phyloP scores from a whole-genome alignment of 192 early-diverging fungal species.

The Linderina pennispora region DNA sequence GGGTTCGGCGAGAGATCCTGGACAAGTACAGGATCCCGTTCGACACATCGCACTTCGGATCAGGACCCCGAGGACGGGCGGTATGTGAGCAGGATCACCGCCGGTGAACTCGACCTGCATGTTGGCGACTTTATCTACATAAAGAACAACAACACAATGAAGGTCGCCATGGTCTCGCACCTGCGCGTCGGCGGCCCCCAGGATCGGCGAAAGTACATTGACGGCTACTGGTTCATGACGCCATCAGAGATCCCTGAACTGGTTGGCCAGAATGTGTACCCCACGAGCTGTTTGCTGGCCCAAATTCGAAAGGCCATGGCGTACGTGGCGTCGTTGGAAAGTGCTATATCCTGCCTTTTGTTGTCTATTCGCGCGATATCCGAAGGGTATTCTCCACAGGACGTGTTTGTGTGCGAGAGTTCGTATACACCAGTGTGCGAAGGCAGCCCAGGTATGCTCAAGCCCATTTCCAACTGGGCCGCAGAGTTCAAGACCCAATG shows the following conservation, averaged over 20 bases:
- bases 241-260: slow-evolving; percentile 43
- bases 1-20: slow-evolving; percentile 17
- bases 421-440: slow-evolving; percentile 7
- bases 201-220: slow-evolving; percentile 44
- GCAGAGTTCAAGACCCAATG: slow-evolving; percentile 42
- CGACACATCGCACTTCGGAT: slow-evolving; percentile 35
- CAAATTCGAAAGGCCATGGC: slow-evolving; percentile 24
- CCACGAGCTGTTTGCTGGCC: slow-evolving; percentile 43
- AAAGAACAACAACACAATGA: slow-evolving; percentile 12
- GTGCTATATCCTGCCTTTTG: slow-evolving; percentile 36
- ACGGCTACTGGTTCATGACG: slow-evolving; percentile 41
- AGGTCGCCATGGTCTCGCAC: slow-evolving; percentile 38
- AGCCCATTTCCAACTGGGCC: slow-evolving; percentile 37
- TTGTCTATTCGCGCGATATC: slow-evolving; percentile 41
- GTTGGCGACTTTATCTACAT: slow-evolving; percentile 46
- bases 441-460: slow-evolving; percentile 14
- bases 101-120: slow-evolving; percentile 35
- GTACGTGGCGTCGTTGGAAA: slow-evolving; percentile 37
- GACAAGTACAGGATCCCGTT: slow-evolving; percentile 37
- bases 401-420: slow-evolving; percentile 41
- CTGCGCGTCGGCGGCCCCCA: slow-evolving; percentile 27
- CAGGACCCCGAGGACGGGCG: slow-evolving; percentile 28
- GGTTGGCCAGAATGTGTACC: slow-evolving; percentile 35
- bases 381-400: slow-evolving; percentile 34
- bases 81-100: slow-evolving; percentile 29